Conservation (phyloP, 2,329 filamentous ascomycete species). For the Xylariaceae sp. region DNA sequence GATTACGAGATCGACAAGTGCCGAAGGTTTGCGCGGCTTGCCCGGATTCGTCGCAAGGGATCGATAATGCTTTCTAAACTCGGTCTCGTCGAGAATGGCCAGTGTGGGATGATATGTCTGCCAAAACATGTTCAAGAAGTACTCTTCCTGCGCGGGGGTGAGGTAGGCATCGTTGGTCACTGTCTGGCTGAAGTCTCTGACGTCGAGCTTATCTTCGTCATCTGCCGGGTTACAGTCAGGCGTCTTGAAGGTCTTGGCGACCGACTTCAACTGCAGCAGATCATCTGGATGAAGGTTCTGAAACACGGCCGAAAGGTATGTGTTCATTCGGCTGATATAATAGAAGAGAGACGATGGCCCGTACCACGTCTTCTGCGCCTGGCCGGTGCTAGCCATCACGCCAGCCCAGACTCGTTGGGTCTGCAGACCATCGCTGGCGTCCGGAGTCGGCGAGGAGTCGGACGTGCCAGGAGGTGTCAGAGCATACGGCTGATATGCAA, state of each 20-base stretch:
- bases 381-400: constrained; percentile 31
- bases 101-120: constrained; percentile 38
- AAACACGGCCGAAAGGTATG: constrained; percentile 31
- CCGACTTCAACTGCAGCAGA: constrained; percentile 29
- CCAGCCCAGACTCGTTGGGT: constrained; percentile 30
- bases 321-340: constrained; percentile 36
- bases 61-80: constrained; percentile 39
- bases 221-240: constrained; percentile 17
- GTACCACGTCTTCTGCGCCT: constrained; percentile 34
- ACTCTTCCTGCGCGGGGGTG: constrained; percentile 39
- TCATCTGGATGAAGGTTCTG: constrained; percentile 29
- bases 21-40: constrained; percentile 36
- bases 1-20: constrained; percentile 47
- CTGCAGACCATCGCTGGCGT: not conserved
- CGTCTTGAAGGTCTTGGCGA: constrained; percentile 18
- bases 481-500: constrained; percentile 3
- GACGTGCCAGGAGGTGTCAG: constrained; percentile 15
- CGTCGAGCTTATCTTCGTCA: constrained; percentile 13
- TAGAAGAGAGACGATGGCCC: constrained; percentile 39
- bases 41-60: constrained; percentile 34
- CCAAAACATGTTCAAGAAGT: constrained; percentile 44
- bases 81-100: constrained; percentile 39
- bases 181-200: constrained; percentile 11
- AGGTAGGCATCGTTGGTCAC: constrained; percentile 27
- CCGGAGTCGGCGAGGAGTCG: constrained; percentile 10